Conservation (phyloP, 805 yeast species). For the Candida quercuum region DNA sequence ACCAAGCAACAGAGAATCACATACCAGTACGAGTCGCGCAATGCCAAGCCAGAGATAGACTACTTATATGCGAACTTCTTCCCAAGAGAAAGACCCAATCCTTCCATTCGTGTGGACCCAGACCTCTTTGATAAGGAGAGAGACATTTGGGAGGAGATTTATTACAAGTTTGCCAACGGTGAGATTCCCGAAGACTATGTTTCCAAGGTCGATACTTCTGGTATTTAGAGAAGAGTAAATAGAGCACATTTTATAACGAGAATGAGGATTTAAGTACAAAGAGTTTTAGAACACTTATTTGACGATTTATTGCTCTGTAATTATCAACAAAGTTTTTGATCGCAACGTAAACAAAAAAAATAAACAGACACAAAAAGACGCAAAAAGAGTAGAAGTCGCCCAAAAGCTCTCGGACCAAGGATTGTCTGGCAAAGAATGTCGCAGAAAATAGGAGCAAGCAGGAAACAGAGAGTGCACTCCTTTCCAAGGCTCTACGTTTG, state of each 20-base stretch:
- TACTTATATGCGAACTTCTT: not conserved
- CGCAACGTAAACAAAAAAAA: not conserved
- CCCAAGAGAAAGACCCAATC: conserved; percentile 1
- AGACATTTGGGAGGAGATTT: not conserved
- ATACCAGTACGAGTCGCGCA: no score
- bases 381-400: no score
- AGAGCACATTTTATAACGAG: not conserved
- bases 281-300: no score
- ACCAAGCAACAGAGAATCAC: not conserved
- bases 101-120: not conserved
- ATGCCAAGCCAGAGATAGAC: no score
- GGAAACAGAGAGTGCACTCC: conserved; percentile 4
- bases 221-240: not conserved
- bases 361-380: not conserved
- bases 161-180: not conserved
- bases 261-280: no score
- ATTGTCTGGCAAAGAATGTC: conserved; percentile 6
- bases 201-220: conserved; percentile 1
- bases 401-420: not conserved
- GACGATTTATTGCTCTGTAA: not conserved
- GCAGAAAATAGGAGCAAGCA: conserved; percentile 2
- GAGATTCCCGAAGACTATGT: conserved; percentile 1
- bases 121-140: not conserved
- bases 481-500: conserved; percentile 57
- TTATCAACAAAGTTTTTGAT: not conserved